Base-by-base conservation (phyloP, 148 eudicot species). In the Drosera capensis region DNA sequence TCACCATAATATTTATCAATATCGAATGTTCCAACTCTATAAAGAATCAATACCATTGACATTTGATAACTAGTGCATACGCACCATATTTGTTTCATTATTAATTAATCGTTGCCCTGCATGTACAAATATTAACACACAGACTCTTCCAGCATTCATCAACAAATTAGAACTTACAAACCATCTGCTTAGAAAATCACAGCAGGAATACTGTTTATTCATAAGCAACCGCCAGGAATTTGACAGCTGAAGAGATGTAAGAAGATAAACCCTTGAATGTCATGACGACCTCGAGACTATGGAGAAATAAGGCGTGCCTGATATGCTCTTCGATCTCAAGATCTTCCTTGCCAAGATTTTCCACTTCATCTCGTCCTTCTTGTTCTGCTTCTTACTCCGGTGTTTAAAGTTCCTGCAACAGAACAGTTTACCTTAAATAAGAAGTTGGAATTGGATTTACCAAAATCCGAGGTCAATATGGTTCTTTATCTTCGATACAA, bases 291-390 rank as follows among this genome's bases (percentile, higher is more conserved):
- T 51, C 21, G 57, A 35, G 24, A 57, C 72, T 46, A 68, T 47
- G 7, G 82, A 70, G 58, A 90, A 78, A 71, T 62, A 78, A 19
- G 99, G 99, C 9, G 77, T 76, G 34, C 97, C 97, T 0, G 93
- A 59, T 43, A 90, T 70, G 45, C 87, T 80, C 72, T 72, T 90
- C 0, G 94, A 67, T 63, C 94, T 75, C 48, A 85, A 52, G 36
- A 90, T 80, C 63, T 85, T 90, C 57, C 63, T 84, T 36, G 90
- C 95, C 53, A 90, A 59, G 40, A 85, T 63, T 49, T 64, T 80
- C 99, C 99, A 90, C 44, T 71, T 85, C 58, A 84, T 71, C 39
- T 81, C 88, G 21, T 80, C 95, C 59, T 85, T 90, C 75, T 74
- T 82, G 65, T 67, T 78, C 25, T 63, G 74, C 53, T 64, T 78